Conservation (phyloP, 2,329 filamentous ascomycete genomes). For the Pyrenochaeta sp. region DNA sequence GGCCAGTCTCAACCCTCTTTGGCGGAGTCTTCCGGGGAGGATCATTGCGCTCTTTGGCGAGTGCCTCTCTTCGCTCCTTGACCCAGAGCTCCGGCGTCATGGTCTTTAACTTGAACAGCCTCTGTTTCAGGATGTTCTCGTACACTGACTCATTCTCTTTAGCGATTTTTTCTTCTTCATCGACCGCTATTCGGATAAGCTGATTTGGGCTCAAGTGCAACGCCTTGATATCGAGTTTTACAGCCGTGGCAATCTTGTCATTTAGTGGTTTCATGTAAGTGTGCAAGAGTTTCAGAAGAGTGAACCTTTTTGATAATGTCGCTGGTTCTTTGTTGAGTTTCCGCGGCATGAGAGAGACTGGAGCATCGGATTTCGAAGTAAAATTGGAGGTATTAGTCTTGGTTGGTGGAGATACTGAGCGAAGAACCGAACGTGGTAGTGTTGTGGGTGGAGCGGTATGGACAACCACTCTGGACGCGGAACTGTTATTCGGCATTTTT, state of each 20-base stretch:
- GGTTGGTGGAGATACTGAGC: conserved; percentile 42
- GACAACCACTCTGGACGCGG: conserved; percentile 8
- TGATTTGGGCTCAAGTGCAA: conserved; percentile 69
- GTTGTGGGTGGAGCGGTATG: conserved; percentile 6
- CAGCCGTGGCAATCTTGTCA: conserved; percentile 63
- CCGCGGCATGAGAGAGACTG: conserved; percentile 68
- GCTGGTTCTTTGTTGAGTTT: conserved; percentile 62
- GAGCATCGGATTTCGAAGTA: conserved; percentile 50
- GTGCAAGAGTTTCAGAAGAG: conserved; percentile 67
- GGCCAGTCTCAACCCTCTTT: conserved; percentile 71
- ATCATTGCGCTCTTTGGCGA: conserved; percentile 32
- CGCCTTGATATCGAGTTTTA: conserved; percentile 59
- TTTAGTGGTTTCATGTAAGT: conserved; percentile 73
- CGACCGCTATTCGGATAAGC: conserved; percentile 72
- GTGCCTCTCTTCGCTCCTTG: conserved; percentile 58
- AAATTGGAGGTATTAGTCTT: conserved; percentile 22
- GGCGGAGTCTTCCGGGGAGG: conserved; percentile 52
- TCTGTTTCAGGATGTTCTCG: conserved; percentile 81
- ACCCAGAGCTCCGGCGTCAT: conserved; percentile 78
- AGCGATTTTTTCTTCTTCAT: conserved; percentile 81
- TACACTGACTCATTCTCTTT: conserved; percentile 75
- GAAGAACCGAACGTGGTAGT: conserved; percentile 33
- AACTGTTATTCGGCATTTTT: too few species aligned
- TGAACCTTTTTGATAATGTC: conserved; percentile 39
- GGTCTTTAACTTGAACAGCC: conserved; percentile 76